Percentiles rank a stretch among this genome's conserved stretches.
These are phyloP conservation scores for Dimargaris cristalligena DNA, from an alignment of 192 early-diverging fungal genomes.

Conservation along the genomic window DNA sequence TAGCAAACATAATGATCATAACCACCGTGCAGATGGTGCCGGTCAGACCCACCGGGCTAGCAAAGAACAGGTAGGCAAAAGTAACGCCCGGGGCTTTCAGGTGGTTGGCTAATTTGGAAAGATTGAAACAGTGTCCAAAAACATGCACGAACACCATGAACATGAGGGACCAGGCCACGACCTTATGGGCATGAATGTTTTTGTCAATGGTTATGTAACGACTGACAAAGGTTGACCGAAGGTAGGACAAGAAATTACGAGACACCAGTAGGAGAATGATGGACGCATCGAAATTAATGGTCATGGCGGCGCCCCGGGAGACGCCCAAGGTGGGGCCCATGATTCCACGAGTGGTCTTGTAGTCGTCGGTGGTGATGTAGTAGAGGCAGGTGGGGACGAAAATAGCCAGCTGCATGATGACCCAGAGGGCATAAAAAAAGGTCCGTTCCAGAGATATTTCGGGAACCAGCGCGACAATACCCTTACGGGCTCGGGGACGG, in stretches of 20 bases:
- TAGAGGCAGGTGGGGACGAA: constrained; percentile 38
- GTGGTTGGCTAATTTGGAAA: constrained; percentile 17
- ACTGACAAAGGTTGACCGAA: constrained; percentile 55
- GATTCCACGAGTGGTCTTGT: constrained; percentile 18
- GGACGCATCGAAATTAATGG: constrained; percentile 51
- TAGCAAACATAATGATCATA: constrained; percentile 19
- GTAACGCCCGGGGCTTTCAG: constrained; percentile 6
- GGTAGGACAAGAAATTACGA: constrained; percentile 52
- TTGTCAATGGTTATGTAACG: constrained; percentile 62
- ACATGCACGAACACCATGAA: constrained; percentile 54
- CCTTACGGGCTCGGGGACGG: neutral
- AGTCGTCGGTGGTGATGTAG: constrained; percentile 24
- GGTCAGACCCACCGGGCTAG: constrained; percentile 47
- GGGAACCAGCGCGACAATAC: constrained; percentile 13
- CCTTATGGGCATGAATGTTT: constrained; percentile 70
- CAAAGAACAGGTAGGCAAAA: constrained; percentile 31
- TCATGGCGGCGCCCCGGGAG: constrained; percentile 36
- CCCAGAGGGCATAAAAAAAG: constrained; percentile 38
- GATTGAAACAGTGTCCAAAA: constrained; percentile 58
- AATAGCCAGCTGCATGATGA: constrained; percentile 35
- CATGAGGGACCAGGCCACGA: constrained; percentile 52
- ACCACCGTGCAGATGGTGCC: constrained; percentile 38
- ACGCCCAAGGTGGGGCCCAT: constrained; percentile 30
- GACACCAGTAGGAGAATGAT: constrained; percentile 58
- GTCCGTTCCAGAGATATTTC: constrained; percentile 25